phyloP scores from a whole-genome alignment of 345 rosid genomes.

The Trapa incisa region DNA sequence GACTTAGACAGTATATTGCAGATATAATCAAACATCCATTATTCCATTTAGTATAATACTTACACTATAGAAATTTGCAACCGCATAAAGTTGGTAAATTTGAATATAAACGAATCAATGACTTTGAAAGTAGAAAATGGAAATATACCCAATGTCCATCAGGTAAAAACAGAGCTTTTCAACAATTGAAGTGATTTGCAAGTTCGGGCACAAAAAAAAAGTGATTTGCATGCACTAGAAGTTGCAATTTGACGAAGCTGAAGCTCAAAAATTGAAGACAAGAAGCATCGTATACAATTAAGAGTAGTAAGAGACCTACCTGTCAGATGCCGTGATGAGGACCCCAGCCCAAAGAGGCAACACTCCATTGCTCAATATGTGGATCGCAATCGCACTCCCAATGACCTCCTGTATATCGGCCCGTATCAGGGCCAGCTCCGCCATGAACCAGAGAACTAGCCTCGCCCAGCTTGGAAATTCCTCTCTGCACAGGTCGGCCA shows the following conservation, averaged over 20 bases:
- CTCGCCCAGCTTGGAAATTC: constrained; percentile 32
- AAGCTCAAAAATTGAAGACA: background rate
- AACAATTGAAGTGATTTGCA: background rate
- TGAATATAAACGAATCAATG: background rate
- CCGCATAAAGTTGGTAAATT: background rate
- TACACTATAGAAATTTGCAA: background rate
- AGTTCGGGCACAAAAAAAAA: too few species aligned
- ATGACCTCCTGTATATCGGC: constrained; percentile 39
- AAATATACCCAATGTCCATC: background rate
- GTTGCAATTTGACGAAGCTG: background rate
- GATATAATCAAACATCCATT: background rate
- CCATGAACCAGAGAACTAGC: constrained; percentile 29
- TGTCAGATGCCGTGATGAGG: constrained; percentile 9
- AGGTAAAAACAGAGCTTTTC: background rate
- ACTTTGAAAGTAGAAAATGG: background rate
- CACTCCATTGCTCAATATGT: constrained; percentile 12
- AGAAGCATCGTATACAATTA: background rate
- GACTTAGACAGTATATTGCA: background rate
- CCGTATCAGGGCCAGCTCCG: constrained; percentile 32
- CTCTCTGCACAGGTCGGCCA: constrained; percentile 31
- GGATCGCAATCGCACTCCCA: constrained; percentile 32
- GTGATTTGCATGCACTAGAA: background rate
- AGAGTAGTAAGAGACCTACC: constrained; percentile 4
- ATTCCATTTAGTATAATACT: too few species aligned
- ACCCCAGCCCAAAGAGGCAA: constrained; percentile 19